Evolutionary conservation across 2,329 filamentous ascomycete genomes (phyloP), one percentile per base, ranked within the genome.

Genomic region (Aspergillus floridensis): DNA sequence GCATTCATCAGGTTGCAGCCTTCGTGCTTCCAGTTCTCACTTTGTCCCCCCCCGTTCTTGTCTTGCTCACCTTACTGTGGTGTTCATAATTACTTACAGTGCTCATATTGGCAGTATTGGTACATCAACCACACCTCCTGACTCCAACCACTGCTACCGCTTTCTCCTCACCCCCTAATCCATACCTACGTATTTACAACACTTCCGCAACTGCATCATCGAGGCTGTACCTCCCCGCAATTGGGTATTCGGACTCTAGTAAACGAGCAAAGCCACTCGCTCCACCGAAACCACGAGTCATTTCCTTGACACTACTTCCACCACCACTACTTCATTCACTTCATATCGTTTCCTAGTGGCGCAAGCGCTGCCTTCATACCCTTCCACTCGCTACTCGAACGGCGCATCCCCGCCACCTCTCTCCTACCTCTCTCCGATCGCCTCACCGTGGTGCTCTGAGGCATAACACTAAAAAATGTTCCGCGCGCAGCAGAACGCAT

Each of bases 401-500:
- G 38, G 38, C 38, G 38, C 38, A 44, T 44, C 16, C 5, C 38
- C 38, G 38, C 38, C 38, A 44, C 38, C n/a, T 44, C n/a, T 44
- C 5, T 19, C 14, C 38, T 2, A 7, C 16, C 14, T 44, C 38
- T 44, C 14, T 44, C 38, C 16, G 38, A 19, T 44, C 24, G 29
- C 19, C 47, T 26, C 47, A 19, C 31, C 16, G 21, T 22, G 38
- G 35, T 26, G 55, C 24, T 31, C 38, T 57, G 49, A 64, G 58
- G 49, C 44, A 59, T 58, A 55, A 62, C 49, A 57, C 41, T 62
- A 53, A 66, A 66, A 62, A 61, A 86, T 86, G 83, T 86, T 86
- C 75, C 82, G 83, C 68, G 79, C 82, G 55, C 82, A 88, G 76
- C 84, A 86, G 73, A 89, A 89, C 75, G 81, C 84, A 50, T 89